Percentiles rank a stretch among this genome's conserved stretches.
Conservation (phyloP, 495 filamentous ascomycete species). For the Glonium stellatum region DNA sequence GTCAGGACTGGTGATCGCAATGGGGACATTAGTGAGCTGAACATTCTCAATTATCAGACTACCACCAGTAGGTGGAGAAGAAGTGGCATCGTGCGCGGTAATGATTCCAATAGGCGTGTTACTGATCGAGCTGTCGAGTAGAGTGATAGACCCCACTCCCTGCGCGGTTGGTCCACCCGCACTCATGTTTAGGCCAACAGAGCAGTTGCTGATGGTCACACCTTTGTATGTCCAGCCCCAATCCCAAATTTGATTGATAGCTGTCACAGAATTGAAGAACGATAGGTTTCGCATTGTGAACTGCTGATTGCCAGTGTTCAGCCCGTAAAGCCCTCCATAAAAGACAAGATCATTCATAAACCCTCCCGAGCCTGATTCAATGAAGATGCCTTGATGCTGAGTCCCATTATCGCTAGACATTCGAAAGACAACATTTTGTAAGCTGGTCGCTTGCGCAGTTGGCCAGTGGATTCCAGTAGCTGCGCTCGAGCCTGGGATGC, state of each 20-base stretch:
- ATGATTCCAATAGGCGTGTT: constrained; percentile 29
- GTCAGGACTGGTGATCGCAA: constrained; percentile 17
- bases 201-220: constrained; percentile 33
- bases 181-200: constrained; percentile 31
- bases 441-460: constrained; percentile 60
- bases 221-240: constrained; percentile 54
- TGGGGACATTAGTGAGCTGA: constrained; percentile 25
- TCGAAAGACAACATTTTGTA: constrained; percentile 70
- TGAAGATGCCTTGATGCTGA: constrained; percentile 76
- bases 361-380: constrained; percentile 69
- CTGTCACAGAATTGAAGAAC: constrained; percentile 56
- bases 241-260: constrained; percentile 53
- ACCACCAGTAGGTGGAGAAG: constrained; percentile 25
- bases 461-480: constrained; percentile 74
- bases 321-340: constrained; percentile 62
- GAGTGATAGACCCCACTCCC: constrained; percentile 30
- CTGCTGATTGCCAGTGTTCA: constrained; percentile 69
- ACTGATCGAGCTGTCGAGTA: constrained; percentile 33
- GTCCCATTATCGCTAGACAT: constrained; percentile 65
- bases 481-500: constrained; percentile 46
- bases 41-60: constrained; percentile 37
- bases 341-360: constrained; percentile 60
- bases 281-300: constrained; percentile 70
- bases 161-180: constrained; percentile 19
- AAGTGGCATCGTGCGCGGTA: constrained; percentile 21